Evolutionary conservation across 75 land plant species (phyloP).

Genomic region (Pinus albicaulis): DNA sequence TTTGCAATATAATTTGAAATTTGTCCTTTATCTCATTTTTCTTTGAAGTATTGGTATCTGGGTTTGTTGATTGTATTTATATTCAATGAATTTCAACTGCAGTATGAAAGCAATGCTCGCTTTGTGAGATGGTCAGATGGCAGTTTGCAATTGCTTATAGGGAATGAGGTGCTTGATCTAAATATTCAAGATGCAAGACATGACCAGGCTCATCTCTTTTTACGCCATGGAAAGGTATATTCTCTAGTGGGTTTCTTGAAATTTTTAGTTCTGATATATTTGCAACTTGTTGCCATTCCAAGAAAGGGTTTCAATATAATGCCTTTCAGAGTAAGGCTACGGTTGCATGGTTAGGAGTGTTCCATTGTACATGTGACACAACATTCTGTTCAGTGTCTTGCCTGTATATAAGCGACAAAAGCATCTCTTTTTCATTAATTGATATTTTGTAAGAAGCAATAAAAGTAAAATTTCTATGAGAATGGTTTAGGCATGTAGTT

Average conservation of each 20-base stretch:
- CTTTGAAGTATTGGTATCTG: background rate
- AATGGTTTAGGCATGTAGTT: too few species aligned
- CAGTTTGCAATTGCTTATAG: slow-evolving; percentile 85
- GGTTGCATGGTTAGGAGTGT: background rate
- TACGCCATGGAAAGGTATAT: slow-evolving; percentile 88
- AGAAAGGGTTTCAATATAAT: background rate
- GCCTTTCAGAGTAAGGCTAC: background rate
- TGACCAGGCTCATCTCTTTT: slow-evolving; percentile 89
- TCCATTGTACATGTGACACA: too few species aligned
- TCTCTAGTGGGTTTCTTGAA: background rate
- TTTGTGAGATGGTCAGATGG: slow-evolving; percentile 99
- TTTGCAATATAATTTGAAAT: background rate
- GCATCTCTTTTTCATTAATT: too few species aligned
- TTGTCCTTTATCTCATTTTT: background rate
- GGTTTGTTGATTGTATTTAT: background rate
- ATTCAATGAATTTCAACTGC: slow-evolving; percentile 18
- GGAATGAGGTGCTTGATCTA: slow-evolving; percentile 97
- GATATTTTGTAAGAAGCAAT: too few species aligned
- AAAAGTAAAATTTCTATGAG: too few species aligned
- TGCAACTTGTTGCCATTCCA: background rate
- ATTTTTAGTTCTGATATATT: background rate
- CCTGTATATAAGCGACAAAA: too few species aligned
- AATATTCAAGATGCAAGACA: slow-evolving; percentile 81
- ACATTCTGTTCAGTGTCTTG: too few species aligned
- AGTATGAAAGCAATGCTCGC: slow-evolving; percentile 98